These are phyloP conservation scores for Leishmania tropica DNA, from an alignment of 208 protist species.

Conservation along the genomic window DNA sequence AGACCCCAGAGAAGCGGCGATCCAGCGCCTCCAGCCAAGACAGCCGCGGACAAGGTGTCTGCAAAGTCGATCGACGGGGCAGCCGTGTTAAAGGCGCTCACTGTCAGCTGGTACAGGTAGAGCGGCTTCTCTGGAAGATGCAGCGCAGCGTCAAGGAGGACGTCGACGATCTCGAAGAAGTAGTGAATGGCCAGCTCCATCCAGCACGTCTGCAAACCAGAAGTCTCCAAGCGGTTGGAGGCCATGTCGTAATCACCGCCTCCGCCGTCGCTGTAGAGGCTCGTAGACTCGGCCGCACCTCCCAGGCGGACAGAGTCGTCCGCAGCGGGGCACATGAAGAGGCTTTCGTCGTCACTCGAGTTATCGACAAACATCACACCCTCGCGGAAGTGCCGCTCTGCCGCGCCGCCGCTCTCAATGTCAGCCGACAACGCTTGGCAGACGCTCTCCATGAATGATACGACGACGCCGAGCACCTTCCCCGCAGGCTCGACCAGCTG, in stretches of 20 bases:
- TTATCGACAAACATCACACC: constrained; percentile 25
- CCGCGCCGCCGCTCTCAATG: constrained; percentile 28
- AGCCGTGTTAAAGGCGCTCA: constrained; percentile 16
- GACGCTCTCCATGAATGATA: constrained; percentile 36
- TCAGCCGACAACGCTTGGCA: constrained; percentile 27
- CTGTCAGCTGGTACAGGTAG: constrained; percentile 39
- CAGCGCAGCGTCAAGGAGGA: constrained; percentile 42
- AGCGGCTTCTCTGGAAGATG: constrained; percentile 45
- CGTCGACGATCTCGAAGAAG: constrained; percentile 59
- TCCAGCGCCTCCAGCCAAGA: constrained; percentile 9
- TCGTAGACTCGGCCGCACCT: constrained; percentile 13
- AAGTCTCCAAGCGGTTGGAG: constrained; percentile 12
- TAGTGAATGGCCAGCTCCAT: constrained; percentile 68
- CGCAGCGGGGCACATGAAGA: background rate
- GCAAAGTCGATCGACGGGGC: constrained; percentile 6
- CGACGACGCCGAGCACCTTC: constrained; percentile 26
- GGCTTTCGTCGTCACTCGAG: constrained; percentile 25
- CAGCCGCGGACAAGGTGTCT: constrained; percentile 16
- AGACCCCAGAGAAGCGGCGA: constrained; percentile 8
- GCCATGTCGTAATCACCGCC: constrained; percentile 7
- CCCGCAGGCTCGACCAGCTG: constrained; percentile 28
- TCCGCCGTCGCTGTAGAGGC: constrained; percentile 15
- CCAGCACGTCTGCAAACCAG: constrained; percentile 33
- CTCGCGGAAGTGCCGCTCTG: constrained; percentile 22
- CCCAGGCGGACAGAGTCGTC: constrained; percentile 17